phyloP scores from a whole-genome alignment of 2,329 filamentous ascomycete genomes.

The Rhinocladiella mackenziei region DNA sequence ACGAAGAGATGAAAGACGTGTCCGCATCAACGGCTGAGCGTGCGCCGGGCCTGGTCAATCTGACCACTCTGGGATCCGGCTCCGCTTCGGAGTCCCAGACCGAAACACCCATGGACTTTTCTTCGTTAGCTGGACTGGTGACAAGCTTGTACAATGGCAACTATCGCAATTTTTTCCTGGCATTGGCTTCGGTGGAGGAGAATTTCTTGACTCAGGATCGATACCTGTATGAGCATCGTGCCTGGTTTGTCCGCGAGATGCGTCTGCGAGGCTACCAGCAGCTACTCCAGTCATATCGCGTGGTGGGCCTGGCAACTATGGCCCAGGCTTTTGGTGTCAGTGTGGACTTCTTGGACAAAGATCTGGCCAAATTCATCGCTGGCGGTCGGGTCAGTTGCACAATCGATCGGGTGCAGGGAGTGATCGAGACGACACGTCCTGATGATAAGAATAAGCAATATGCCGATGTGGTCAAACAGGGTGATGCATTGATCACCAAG shows the following conservation, averaged over 20 bases:
- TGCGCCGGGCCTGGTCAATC: constrained; percentile 74
- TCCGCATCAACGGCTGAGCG: constrained; percentile 49
- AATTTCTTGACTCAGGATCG: constrained; percentile 91
- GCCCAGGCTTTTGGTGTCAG: constrained; percentile 94
- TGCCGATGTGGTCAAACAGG: constrained; percentile 94
- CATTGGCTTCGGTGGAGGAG: constrained; percentile 84
- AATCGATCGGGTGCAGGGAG: constrained; percentile 92
- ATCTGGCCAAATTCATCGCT: constrained; percentile 95
- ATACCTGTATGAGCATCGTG: constrained; percentile 91
- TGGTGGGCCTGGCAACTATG: constrained; percentile 97
- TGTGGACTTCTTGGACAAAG: constrained; percentile 93
- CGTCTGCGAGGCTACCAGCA: constrained; percentile 93
- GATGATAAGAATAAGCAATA: constrained; percentile 99
- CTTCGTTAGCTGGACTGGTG: constrained; percentile 79
- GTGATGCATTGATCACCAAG: constrained; percentile 96
- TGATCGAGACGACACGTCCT: constrained; percentile 96
- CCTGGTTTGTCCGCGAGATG: constrained; percentile 99
- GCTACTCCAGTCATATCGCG: constrained; percentile 92
- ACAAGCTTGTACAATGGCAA: constrained; percentile 88
- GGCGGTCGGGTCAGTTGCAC: constrained; percentile 92
- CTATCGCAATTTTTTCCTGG: constrained; percentile 90
- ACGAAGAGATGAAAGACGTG: constrained; percentile 69
- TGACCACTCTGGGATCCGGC: constrained; percentile 73
- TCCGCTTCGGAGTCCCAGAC: constrained; percentile 61
- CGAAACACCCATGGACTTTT: constrained; percentile 83